Percentiles rank a stretch among this genome's conserved stretches.
phyloP scores from a whole-genome alignment of 139 green algal species.

The Chlorella sp. region DNA sequence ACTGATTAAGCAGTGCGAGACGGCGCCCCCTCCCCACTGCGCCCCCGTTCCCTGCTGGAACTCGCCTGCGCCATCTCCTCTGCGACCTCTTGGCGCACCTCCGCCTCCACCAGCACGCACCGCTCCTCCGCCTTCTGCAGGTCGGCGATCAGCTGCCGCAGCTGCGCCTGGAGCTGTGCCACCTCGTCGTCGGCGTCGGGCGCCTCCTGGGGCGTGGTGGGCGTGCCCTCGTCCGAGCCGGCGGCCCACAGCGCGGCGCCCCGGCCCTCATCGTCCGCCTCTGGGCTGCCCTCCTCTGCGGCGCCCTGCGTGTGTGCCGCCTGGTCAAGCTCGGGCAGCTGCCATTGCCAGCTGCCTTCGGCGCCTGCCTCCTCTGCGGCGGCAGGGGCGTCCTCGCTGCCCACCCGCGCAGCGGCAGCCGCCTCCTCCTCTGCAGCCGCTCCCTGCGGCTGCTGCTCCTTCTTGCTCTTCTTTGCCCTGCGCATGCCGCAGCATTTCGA shows the following conservation, averaged over 20 bases:
- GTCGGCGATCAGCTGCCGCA: conserved; percentile 44
- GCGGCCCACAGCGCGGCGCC: not conserved
- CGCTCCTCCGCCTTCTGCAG: conserved; percentile 44
- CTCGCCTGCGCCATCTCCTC: conserved; percentile 52
- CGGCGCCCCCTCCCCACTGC: too few relatives aligned
- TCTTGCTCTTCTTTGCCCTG: conserved; percentile 36
- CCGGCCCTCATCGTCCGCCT: not conserved
- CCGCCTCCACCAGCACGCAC: conserved; percentile 44
- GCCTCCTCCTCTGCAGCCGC: not conserved
- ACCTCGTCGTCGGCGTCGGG: conserved; percentile 33
- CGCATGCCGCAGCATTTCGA: not conserved
- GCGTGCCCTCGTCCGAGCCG: conserved; percentile 4
- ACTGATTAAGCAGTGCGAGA: too few relatives aligned
- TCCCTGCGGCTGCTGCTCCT: not conserved
- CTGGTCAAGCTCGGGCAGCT: not conserved
- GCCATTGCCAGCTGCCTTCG: not conserved
- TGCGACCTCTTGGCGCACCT: conserved; percentile 58
- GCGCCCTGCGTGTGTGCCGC: not conserved
- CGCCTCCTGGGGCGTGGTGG: conserved; percentile 20
- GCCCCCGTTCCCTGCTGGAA: too few relatives aligned
- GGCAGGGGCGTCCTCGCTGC: not conserved
- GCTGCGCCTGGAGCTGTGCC: conserved; percentile 35
- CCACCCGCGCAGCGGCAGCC: not conserved
- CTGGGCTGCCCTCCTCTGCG: not conserved
- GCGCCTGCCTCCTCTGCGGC: not conserved